phyloP scores from a whole-genome alignment of 2,329 filamentous ascomycete genomes.

The Pseudocercospora macadamiae region DNA sequence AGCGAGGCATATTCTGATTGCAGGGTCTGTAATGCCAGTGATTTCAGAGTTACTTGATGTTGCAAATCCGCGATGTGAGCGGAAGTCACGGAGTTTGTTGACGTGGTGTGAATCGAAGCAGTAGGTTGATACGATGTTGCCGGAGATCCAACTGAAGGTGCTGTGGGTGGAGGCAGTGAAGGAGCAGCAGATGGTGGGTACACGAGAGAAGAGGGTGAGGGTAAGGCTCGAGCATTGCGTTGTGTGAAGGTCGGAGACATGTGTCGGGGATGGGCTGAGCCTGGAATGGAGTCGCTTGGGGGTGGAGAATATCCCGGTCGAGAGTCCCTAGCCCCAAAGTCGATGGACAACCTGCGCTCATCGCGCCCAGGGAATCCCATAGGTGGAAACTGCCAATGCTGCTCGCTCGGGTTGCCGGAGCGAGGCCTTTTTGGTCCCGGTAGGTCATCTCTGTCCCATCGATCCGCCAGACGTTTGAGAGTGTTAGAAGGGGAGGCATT shows the following conservation, averaged over 20 bases:
- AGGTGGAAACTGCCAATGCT: conserved; percentile 6
- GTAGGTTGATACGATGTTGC: conserved; percentile 29
- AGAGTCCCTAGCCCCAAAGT: conserved; percentile 15
- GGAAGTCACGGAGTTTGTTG: conserved; percentile 32
- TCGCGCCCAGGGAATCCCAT: conserved; percentile 12
- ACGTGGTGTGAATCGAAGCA: conserved; percentile 30
- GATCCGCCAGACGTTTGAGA: conserved; percentile 26
- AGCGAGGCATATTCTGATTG: conserved; percentile 59
- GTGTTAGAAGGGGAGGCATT: conserved; percentile 19
- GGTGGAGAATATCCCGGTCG: conserved; percentile 25
- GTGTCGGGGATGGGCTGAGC: conserved; percentile 28
- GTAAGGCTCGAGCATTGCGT: conserved; percentile 23
- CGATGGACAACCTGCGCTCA: conserved; percentile 25
- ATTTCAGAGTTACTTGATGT: conserved; percentile 58
- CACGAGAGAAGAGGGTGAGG: conserved; percentile 33
- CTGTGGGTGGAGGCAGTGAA: conserved; percentile 22
- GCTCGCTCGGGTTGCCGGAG: conserved; percentile 23
- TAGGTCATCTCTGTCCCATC: conserved; percentile 25
- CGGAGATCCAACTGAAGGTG: conserved; percentile 28
- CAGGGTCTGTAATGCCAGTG: conserved; percentile 55
- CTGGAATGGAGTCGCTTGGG: conserved; percentile 24
- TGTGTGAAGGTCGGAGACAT: conserved; percentile 24
- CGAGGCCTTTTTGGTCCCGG: conserved; percentile 25
- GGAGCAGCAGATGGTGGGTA: conserved; percentile 24
- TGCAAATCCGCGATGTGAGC: conserved; percentile 55